Evolutionary conservation across 495 filamentous ascomycete species (phyloP).

Genomic region (Aspergillus sclerotioniger): DNA sequence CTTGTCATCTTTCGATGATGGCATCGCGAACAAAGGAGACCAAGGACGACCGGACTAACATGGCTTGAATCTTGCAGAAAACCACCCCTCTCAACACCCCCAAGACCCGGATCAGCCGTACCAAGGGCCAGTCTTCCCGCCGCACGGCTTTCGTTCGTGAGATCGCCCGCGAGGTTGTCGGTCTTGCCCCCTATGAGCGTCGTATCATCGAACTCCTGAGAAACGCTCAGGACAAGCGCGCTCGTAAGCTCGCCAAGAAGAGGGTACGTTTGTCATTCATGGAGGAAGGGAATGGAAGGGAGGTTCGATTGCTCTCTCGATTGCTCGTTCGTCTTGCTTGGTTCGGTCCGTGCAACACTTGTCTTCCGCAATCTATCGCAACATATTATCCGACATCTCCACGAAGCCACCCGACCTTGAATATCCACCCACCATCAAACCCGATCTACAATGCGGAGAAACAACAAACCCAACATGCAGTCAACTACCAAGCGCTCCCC

Average conservation of each 20-base stretch:
- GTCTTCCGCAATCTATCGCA: background rate
- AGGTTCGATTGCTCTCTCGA: slow-evolving; percentile 3
- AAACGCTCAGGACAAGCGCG: slow-evolving; percentile 99
- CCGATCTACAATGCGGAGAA: background rate
- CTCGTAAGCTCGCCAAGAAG: slow-evolving; percentile 99
- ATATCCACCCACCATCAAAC: too few relatives aligned
- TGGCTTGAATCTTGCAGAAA: slow-evolving; percentile 60
- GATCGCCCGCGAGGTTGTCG: slow-evolving; percentile 89
- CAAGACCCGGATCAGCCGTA: slow-evolving; percentile 83
- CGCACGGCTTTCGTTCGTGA: slow-evolving; percentile 90
- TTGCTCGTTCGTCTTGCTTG: background rate
- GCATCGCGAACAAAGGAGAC: background rate
- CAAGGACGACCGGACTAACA: slow-evolving; percentile 13
- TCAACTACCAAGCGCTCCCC: background rate
- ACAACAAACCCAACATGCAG: background rate
- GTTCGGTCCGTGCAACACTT: background rate
- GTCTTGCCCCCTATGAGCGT: slow-evolving; percentile 95
- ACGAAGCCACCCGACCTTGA: background rate
- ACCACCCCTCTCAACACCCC: slow-evolving; percentile 76
- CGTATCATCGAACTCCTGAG: slow-evolving; percentile 97
- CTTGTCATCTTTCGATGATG: background rate
- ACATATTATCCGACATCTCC: background rate
- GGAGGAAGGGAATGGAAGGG: background rate
- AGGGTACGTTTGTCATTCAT: slow-evolving; percentile 57
- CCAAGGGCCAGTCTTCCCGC: slow-evolving; percentile 90